A percentile compares a stretch with the other conserved stretches of the same genome.
Evolutionary conservation across 148 eudicot species (phyloP).

Genomic region (Vaccinium myrtillus): DNA sequence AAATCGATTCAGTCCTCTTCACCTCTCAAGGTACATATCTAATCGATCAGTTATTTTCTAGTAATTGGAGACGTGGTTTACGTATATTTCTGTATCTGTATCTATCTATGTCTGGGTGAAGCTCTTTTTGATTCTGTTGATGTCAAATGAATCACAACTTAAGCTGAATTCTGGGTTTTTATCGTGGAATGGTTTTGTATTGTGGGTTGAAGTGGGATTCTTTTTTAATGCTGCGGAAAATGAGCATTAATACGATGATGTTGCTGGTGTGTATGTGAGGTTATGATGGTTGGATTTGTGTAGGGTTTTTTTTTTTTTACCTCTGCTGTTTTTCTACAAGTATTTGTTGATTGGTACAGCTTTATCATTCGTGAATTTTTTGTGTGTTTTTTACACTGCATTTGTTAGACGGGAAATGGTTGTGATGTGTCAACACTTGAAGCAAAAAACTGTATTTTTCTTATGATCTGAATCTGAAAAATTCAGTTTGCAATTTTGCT

Average conservation of each 20-base stretch:
- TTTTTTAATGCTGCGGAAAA: neutral
- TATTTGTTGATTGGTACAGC: neutral
- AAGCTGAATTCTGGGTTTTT: neutral
- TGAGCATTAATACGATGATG: neutral
- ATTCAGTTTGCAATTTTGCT: too few relatives aligned
- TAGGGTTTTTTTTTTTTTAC: neutral
- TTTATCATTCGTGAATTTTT: neutral
- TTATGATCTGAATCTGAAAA: too few relatives aligned
- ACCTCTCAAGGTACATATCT: neutral
- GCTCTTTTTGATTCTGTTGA: neutral
- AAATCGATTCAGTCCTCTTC: neutral
- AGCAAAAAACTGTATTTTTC: neutral
- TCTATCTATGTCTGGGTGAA: neutral
- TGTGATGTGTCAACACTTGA: neutral
- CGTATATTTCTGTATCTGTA: neutral
- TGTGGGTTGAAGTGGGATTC: neutral
- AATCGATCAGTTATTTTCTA: neutral
- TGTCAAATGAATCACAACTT: neutral
- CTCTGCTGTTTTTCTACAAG: neutral
- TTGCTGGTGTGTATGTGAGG: neutral
- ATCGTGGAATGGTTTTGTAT: neutral
- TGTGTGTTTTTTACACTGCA: neutral
- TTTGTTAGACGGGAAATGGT: neutral
- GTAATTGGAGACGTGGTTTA: neutral
- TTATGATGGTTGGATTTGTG: neutral